Base-by-base conservation (phyloP, 805 yeast genomes). In the Barnettozyma vustinii region DNA sequence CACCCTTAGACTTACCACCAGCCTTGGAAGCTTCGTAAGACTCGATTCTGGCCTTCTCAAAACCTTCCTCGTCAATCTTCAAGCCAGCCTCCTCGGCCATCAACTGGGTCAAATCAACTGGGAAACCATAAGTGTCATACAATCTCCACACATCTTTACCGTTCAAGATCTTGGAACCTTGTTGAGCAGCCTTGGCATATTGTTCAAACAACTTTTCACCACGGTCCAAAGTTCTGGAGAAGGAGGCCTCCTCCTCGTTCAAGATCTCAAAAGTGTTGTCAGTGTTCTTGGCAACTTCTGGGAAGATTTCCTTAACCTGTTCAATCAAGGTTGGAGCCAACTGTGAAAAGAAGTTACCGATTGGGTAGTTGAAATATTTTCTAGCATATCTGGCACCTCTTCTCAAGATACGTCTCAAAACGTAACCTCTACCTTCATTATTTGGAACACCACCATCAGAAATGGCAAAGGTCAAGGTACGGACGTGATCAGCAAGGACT, bases 371-470 rank as follows among this genome's bases (percentile, higher is more conserved):
- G 86, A 94, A 83, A 73, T 94, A 91, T 73, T 94, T 94, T 70
- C 98, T 85, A 41, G 85, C 97, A 63, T 88, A 94, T 70, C 99
- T 85, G 37, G 97, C 88, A 63, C 99, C 99, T 76, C 99, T 86
- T 76, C 99, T 86, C 63, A 94, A 75, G 59, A 94, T 91, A 75
- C 99, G 86, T 74, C 99, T 84, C 67, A 94, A 74, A 40, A 94
- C 99, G 64, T 94, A 94, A 61, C 99, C 99, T 73, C 99, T 85
- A 61, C 99, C 99, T 66, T 94, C 99, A 64, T 91, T 94, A 72
- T 94, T 94, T 64, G 99, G 99, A 50, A 94, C 97, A 64, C 99
- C 99, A 63, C 99, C 99, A 68, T 94, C 99, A 37, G 96, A 87
- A 52, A 94, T 77, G 44, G 99, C 97, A 69, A 94, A 88, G 2